phyloP scores from a whole-genome alignment of 1,284 basidiomycete genomes.

The Xanthoconium separans region DNA sequence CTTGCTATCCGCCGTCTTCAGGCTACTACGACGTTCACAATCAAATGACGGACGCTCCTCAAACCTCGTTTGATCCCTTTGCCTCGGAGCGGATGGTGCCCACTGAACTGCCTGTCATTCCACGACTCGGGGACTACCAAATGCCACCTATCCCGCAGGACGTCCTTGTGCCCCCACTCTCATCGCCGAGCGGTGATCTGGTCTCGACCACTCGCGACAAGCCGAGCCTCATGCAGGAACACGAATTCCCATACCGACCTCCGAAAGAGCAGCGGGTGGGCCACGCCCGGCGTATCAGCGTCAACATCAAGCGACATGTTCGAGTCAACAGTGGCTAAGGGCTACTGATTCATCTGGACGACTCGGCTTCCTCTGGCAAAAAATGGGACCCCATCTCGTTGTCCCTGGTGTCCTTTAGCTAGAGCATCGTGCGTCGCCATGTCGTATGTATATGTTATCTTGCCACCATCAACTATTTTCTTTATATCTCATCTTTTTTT shows the following conservation, averaged over 20 bases:
- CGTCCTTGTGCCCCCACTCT: not conserved
- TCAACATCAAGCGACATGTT: constrained; percentile 31
- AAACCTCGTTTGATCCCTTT: constrained; percentile 24
- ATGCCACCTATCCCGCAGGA: constrained; percentile 3
- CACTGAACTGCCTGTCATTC: constrained; percentile 20
- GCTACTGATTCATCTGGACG: not conserved
- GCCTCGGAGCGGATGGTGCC: constrained; percentile 16
- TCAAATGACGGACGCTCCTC: constrained; percentile 1
- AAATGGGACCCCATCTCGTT: too few species aligned
- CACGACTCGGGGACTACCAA: constrained; percentile 12
- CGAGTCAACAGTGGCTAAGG: constrained; percentile 13
- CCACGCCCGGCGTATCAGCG: constrained; percentile 36
- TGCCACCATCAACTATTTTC: not conserved
- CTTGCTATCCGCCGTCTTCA: constrained; percentile 12
- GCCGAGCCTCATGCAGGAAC: constrained; percentile 1
- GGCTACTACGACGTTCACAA: constrained; percentile 3
- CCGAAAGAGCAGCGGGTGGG: constrained; percentile 29
- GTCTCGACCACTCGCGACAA: not conserved
- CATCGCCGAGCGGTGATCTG: not conserved
- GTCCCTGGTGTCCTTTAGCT: not conserved
- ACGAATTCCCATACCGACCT: constrained; percentile 31
- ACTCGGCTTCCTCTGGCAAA: not conserved
- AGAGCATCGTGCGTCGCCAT: not conserved
- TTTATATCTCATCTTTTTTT: not conserved
- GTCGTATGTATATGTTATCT: constrained; percentile 5